Evolutionary conservation across 2,329 filamentous ascomycete species (phyloP), one percentile per base, ranked within the genome.

Genomic region (Clarireedia hainanense): DNA sequence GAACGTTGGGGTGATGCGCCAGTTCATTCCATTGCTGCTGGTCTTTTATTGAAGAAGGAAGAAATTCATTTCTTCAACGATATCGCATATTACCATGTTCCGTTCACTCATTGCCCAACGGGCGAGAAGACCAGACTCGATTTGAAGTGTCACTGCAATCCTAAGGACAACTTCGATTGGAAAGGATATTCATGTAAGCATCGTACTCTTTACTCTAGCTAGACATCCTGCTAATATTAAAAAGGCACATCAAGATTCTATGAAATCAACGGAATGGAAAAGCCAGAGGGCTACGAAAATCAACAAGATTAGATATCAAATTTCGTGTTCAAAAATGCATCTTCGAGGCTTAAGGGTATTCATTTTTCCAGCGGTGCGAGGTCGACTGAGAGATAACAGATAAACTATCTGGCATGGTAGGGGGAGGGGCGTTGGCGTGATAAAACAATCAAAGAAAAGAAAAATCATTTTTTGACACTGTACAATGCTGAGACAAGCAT

Each of bases 61-160:
- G 85, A 99, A 71, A 84, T 99, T 60, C 94, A 99, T 72, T 99
- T 99, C 77, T 99, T 97, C 78, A 89, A 99, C 73, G 92, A 99
- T 68, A 99, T 99, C 67, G 92, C 89, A 58, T 99, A 99, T 74
- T 96, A 91, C 74, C 94, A 99, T 70, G 88, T 96, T 24, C 94
- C 94, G 23, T 99, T 99, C 71, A 97, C 91, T 4, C 94, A 99
- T 74, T 99, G 94, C 73, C 94, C 94, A 2, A 96, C 91, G 0
- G 88, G 87, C 54, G 90, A 97, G 74, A 80, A 96, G 74, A 83
- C 81, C 53, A 84, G 91, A 62, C 72, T 91, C 55, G 86, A 96
- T 63, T 83, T 92, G 63, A 91, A 89, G 70, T 99, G 94, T 73
- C 87, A 91, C 73, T 99, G 94, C 75, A 91, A 99, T 69, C 92